phyloP scores from a whole-genome alignment of 177 flowering plant genomes.

The Vitis hybrid region DNA sequence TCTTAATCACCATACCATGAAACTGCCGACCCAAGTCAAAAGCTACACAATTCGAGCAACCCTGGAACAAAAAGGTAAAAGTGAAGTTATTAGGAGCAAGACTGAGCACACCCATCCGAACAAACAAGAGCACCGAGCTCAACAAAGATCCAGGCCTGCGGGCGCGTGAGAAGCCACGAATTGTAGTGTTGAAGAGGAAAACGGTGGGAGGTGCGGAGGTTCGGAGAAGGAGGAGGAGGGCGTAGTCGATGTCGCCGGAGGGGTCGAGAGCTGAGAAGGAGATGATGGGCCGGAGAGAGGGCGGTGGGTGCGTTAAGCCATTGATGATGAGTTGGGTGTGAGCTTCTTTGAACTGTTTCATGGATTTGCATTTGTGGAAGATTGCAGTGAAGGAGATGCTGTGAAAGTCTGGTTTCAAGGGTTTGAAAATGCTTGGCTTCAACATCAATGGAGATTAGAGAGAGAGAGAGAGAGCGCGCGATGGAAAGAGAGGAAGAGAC shows the following conservation, averaged over 20 bases:
- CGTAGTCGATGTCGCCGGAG: neutral
- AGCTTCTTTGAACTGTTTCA: constrained; percentile 5
- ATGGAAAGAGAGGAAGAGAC: neutral
- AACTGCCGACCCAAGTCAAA: constrained; percentile 2
- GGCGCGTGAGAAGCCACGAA: constrained; percentile 3
- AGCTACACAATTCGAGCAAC: neutral
- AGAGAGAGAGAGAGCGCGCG: neutral
- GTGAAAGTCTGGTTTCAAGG: neutral
- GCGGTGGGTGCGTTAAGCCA: neutral
- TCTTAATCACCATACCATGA: constrained; percentile 3
- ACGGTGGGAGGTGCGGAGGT: neutral
- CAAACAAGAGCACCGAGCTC: constrained; percentile 2
- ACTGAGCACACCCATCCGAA: neutral
- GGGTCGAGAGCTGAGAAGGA: constrained; percentile 6
- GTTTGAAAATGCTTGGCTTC: neutral
- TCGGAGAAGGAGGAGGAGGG: constrained; percentile 6
- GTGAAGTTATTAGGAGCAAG: constrained; percentile 10
- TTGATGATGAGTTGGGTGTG: constrained; percentile 5
- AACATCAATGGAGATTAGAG: neutral
- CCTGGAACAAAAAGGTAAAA: constrained; percentile 6
- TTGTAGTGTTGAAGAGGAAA: constrained; percentile 3
- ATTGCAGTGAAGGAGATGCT: constrained; percentile 3
- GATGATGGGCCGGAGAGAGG: constrained; percentile 6
- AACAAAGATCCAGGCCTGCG: neutral
- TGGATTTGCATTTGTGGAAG: constrained; percentile 8